These are phyloP conservation scores for California macrophylla DNA, from an alignment of 441 rosid species.

Conservation along the genomic window DNA sequence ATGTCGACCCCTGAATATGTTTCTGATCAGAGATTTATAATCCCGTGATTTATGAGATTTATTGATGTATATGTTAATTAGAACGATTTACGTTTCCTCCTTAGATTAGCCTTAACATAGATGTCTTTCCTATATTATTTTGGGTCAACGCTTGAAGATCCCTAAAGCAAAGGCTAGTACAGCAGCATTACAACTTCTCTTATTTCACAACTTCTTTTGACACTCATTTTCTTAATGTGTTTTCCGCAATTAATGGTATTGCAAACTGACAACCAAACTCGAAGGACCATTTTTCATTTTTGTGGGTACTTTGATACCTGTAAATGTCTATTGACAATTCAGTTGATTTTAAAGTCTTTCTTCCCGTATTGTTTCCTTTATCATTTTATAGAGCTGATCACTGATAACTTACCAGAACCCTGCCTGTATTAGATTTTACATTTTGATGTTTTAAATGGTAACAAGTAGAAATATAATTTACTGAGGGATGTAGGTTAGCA, in stretches of 20 bases:
- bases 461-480: not conserved
- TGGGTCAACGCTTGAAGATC: too few species aligned
- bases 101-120: too few species aligned
- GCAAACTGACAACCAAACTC: not conserved
- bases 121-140: too few species aligned
- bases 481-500: not conserved
- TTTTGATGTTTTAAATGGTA: not conserved
- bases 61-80: too few species aligned
- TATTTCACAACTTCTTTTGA: not conserved
- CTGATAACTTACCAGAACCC: not conserved
- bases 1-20: too few species aligned
- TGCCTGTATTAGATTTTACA: not conserved
- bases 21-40: too few species aligned
- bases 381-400: not conserved
- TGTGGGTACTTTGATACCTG: not conserved
- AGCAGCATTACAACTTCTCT: not conserved
- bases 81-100: too few species aligned
- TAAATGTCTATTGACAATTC: not conserved
- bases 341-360: not conserved
- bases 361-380: not conserved
- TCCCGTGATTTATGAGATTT: too few species aligned
- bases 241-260: not conserved
- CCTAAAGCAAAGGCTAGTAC: not conserved
- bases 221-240: not conserved
- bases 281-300: not conserved